Evolutionary conservation across 139 green algal species (phyloP).

Genomic region (Pseudopediastrum boryanum): DNA sequence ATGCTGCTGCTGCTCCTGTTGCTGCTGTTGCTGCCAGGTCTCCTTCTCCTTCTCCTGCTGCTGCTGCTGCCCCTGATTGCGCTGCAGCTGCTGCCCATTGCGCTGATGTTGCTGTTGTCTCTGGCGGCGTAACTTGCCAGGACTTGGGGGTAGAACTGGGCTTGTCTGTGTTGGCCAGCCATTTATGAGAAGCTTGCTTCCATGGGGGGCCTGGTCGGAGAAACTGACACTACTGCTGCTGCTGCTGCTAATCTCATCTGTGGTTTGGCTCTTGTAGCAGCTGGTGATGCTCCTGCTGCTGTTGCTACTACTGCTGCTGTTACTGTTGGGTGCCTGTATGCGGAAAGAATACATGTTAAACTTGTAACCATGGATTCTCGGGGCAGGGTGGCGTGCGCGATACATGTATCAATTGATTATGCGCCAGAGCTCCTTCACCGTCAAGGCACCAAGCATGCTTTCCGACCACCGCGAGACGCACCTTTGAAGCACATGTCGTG

Average conservation of each 20-base stretch:
- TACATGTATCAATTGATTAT: not conserved
- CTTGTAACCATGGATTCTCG: not conserved
- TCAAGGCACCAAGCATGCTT: not conserved
- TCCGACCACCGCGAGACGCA: not conserved
- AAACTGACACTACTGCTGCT: not conserved
- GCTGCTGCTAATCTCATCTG: not conserved
- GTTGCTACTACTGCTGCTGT: not conserved
- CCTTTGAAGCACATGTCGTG: not conserved
- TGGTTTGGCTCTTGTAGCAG: not conserved
- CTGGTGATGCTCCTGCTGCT: not conserved
- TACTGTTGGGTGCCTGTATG: constrained; percentile 8
- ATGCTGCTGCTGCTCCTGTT: constrained; percentile 15
- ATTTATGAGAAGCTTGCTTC: no score
- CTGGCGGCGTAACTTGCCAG: not conserved
- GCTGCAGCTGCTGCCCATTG: not conserved
- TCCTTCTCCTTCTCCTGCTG: not conserved
- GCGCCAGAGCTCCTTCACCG: not conserved
- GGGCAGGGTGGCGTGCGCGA: not conserved
- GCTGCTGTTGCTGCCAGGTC: not conserved
- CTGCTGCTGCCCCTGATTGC: not conserved
- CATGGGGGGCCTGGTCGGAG: not conserved
- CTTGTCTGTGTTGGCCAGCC: no score
- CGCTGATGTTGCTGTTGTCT: not conserved
- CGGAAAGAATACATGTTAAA: not conserved
- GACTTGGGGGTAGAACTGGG: not conserved